Base-by-base conservation (phyloP, 2,329 filamentous ascomycete genomes). In the Aspergillus melleus region DNA sequence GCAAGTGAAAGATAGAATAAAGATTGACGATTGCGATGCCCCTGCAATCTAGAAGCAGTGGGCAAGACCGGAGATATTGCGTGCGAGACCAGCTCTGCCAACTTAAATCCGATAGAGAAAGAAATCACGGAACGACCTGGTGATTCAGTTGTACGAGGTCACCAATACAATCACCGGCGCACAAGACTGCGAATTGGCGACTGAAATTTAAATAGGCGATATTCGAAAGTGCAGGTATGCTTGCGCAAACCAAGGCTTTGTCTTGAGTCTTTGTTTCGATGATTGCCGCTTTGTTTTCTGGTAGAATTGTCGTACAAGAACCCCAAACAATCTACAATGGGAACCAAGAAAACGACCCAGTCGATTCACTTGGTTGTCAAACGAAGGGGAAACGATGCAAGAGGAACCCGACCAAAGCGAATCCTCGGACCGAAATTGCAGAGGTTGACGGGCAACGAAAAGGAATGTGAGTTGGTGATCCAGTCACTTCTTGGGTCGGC, bases 1-100 rank as follows among this genome's bases (percentile, higher is more conserved):
- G 2, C 4, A 42, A 52, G 42, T 52, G 20, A 10, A 52, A 39
- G 57, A 51, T n/a, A 8, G 6, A 42, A 42, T n/a, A 42, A 14
- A n/a, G 36, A 42, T 6, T 42, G 36, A 55, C 1, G 32, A 58
- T 3, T 26, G 47, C 30, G 49, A 36, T 22, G 16, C 14, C 52
- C 54, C 22, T 51, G 55, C 47, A 53, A 29, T 49, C 11, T 51
- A 55, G 29, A 24, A 12, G 47, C 46, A 24, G 26, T 16, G 14
- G 46, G 26, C 24, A 47, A 49, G 42, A 49, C n/a, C 54, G 44
- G 49, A 24, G 55, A 62, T 58, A 58, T 39, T 29, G 64, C 51
- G 58, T 52, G 64, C 63, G 72, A 74, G 72, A 65, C 72, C 72
- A 67, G 72, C 72, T 74, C 71, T 61, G 51, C 32, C 32, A 42